phyloP scores from a whole-genome alignment of 2,329 filamentous ascomycete genomes.

The Capronia coronata region DNA sequence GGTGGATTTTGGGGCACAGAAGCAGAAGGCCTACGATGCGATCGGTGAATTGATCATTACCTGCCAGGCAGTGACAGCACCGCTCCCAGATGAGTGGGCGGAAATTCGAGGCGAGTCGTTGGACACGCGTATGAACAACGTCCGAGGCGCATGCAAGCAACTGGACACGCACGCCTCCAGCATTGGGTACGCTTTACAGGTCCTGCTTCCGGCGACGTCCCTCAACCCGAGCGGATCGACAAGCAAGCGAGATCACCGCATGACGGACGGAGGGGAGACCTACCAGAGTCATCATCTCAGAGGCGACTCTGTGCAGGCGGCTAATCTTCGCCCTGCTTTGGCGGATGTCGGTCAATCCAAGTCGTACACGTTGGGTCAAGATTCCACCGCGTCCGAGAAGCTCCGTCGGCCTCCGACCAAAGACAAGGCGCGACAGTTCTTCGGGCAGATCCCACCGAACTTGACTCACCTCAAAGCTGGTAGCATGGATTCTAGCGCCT shows the following conservation, averaged over 20 bases:
- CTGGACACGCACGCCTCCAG: constrained; percentile 82
- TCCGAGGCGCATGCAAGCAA: constrained; percentile 68
- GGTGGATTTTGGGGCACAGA: constrained; percentile 79
- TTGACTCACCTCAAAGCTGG: constrained; percentile 24
- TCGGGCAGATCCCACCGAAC: constrained; percentile 41
- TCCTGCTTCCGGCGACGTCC: constrained; percentile 73
- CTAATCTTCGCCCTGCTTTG: constrained; percentile 18
- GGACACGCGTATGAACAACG: constrained; percentile 75
- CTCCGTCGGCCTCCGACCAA: constrained; percentile 37
- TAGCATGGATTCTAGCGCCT: constrained; percentile 36
- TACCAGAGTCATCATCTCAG: constrained; percentile 56
- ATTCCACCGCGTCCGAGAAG: constrained; percentile 31
- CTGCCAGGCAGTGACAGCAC: constrained; percentile 86
- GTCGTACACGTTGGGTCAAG: constrained; percentile 36
- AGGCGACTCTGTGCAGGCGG: constrained; percentile 16
- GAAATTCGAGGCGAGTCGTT: constrained; percentile 84
- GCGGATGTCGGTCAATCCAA: constrained; percentile 41
- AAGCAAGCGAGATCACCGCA: constrained; percentile 45
- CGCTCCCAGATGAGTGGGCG: constrained; percentile 90
- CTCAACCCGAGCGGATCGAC: constrained; percentile 47
- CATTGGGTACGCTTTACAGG: constrained; percentile 77
- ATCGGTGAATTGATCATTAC: constrained; percentile 81
- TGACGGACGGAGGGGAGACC: constrained; percentile 31
- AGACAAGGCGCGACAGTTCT: constrained; percentile 44
- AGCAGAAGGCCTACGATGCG: constrained; percentile 89